Conservation (phyloP, 1,284 basidiomycete species). For the Grifola frondosa region DNA sequence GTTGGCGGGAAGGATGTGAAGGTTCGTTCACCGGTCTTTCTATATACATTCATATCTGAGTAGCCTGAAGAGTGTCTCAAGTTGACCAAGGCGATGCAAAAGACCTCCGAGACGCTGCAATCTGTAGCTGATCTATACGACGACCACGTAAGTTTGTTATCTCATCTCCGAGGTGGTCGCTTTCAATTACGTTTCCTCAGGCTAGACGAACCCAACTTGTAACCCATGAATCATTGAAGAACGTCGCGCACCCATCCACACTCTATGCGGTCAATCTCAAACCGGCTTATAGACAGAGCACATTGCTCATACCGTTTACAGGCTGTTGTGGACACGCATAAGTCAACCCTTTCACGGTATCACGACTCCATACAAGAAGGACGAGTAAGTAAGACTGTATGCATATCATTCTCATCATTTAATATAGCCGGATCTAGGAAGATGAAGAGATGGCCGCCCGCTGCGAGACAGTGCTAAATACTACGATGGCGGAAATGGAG, state of each 20-base stretch:
- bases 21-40: slow-evolving; percentile 37
- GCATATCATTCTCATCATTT: slow-evolving; percentile 7
- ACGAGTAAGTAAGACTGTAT: slow-evolving; percentile 33
- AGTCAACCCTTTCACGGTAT: slow-evolving; percentile 64
- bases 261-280: slow-evolving; percentile 57
- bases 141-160: slow-evolving; percentile 54
- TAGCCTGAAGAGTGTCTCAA: slow-evolving; percentile 61
- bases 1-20: slow-evolving; percentile 77
- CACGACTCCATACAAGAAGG: slow-evolving; percentile 46
- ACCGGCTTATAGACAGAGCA: not conserved
- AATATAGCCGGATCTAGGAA: slow-evolving; percentile 35
- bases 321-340: slow-evolving; percentile 72
- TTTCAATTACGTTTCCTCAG: slow-evolving; percentile 36
- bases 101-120: slow-evolving; percentile 72
- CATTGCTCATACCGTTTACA: slow-evolving; percentile 26
- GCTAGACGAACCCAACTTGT: slow-evolving; percentile 68
- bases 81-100: slow-evolving; percentile 78
- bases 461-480: slow-evolving; percentile 86
- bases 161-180: not conserved
- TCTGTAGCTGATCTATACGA: slow-evolving; percentile 77
- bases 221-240: slow-evolving; percentile 76
- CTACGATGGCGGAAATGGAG: slow-evolving; percentile 86
- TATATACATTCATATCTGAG: not conserved
- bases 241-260: slow-evolving; percentile 68
- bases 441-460: slow-evolving; percentile 67